Evolutionary conservation across 2,329 filamentous ascomycete genomes (phyloP).

Genomic region (Colletotrichum euphorbiae): DNA sequence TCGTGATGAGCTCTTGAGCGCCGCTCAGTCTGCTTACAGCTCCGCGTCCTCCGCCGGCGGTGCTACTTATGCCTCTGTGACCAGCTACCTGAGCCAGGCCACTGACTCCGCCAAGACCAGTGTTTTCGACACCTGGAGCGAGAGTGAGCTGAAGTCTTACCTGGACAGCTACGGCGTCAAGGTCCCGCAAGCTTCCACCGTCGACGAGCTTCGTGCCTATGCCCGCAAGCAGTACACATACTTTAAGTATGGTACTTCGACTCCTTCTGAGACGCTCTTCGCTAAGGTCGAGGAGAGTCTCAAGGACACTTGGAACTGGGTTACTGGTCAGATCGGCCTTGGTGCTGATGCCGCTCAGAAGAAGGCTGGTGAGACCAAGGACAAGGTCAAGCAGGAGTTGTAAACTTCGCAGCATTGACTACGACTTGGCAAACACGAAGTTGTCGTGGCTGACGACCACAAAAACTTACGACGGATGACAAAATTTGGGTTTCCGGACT

Average conservation of each 20-base stretch:
- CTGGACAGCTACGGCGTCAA: slow-evolving; percentile 81
- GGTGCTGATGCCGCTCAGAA: slow-evolving; percentile 60
- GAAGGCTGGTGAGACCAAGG: slow-evolving; percentile 55
- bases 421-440: neutral
- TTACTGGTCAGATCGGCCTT: slow-evolving; percentile 59
- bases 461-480: slow-evolving; percentile 36
- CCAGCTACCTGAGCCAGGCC: slow-evolving; percentile 74
- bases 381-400: slow-evolving; percentile 61
- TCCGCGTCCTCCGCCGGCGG: slow-evolving; percentile 71
- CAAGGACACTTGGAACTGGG: slow-evolving; percentile 63
- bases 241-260: slow-evolving; percentile 80
- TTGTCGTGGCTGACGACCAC: slow-evolving; percentile 8
- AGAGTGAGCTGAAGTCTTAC: slow-evolving; percentile 80
- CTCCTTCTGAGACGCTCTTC: slow-evolving; percentile 73
- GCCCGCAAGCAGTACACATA: slow-evolving; percentile 80
- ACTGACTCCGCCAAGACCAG: slow-evolving; percentile 74
- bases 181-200: slow-evolving; percentile 73
- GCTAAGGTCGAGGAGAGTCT: slow-evolving; percentile 69
- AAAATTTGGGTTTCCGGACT: slow-evolving; percentile 37
- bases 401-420: slow-evolving; percentile 46
- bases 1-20: slow-evolving; percentile 78
- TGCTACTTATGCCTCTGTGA: slow-evolving; percentile 72
- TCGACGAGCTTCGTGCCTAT: slow-evolving; percentile 76
- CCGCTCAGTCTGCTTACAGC: slow-evolving; percentile 70
- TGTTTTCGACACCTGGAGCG: slow-evolving; percentile 79